Base-by-base conservation (phyloP, 345 rosid genomes). In the Euphorbia tirucalli region DNA sequence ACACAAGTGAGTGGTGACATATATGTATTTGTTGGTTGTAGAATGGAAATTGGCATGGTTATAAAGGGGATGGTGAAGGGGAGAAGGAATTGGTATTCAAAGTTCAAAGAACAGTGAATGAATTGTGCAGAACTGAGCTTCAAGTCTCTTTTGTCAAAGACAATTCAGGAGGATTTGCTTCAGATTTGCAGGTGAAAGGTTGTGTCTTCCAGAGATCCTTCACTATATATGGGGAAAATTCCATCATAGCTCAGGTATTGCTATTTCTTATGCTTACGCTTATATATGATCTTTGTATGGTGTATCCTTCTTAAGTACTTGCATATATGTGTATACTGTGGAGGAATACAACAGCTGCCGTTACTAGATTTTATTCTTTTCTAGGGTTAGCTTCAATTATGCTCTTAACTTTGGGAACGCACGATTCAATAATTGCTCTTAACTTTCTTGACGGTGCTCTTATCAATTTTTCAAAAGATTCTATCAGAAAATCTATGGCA, bases 171-270 rank as follows among this genome's bases (percentile, higher is more conserved):
- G 87, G 78, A 15, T 67, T 77, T 11, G 28, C 75, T 9, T 68
- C 81, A 22, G 80, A 83, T 61, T 77, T 90, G 52, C 85, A 69
- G 70, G 71, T 94, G 71, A 87, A 76, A 83, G 97, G 99, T 37
- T 84, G 70, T 61, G 83, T 86, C 31, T 95, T 90, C 78, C 93
- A 84, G 82, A 87, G 84, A 84, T 90, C 99, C 0, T 95, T 91
- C 79, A 90, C 93, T 37, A 84, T 95, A 39, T 89, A 83, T 66
- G 79, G 66, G 71, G 90, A 77, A 44, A 75, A 90, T 71, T 86
- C 87, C 57, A 83, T 90, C 11, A 83, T 88, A 1, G 99, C 97
- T 5, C 93, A 95, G 97, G 97, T 89, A 83, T 16, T 10, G 39
- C 59, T 60, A 24, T 39, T 69, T 56, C 30, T 56, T 9, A 24